phyloP scores from a whole-genome alignment of 352 stramenopile genomes.

The Aphanomyces euteiches region DNA sequence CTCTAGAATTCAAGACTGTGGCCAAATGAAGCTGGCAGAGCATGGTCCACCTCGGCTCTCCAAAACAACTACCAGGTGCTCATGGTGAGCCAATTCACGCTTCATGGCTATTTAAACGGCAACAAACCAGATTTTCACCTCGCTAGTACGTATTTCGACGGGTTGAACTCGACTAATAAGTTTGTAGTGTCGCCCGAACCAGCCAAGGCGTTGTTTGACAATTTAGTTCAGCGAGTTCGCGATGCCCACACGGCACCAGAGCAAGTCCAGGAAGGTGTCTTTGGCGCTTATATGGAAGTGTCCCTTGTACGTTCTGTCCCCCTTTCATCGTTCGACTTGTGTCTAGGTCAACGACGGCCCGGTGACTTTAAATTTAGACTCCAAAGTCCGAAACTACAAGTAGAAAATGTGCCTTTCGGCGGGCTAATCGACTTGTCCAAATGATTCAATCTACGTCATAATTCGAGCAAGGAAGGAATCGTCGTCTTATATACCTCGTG shows the following conservation, averaged over 20 bases:
- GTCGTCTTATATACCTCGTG: not conserved
- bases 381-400: conserved; percentile 46
- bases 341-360: conserved; percentile 73
- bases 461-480: not conserved
- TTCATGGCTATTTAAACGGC: conserved; percentile 70
- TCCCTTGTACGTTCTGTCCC: conserved; percentile 49
- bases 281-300: conserved; percentile 84
- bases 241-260: conserved; percentile 45
- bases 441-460: not conserved
- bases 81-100: conserved; percentile 85
- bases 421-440: not conserved
- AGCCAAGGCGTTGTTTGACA: conserved; percentile 73
- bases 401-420: not conserved
- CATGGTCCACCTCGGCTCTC: conserved; percentile 67
- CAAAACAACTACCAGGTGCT: conserved; percentile 69
- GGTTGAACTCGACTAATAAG: not conserved
- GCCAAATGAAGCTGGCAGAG: conserved; percentile 50
- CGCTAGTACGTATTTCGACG: conserved; percentile 47
- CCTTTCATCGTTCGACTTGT: not conserved
- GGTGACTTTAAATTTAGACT: conserved; percentile 82
- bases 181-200: conserved; percentile 53
- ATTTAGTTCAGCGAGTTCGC: conserved; percentile 65
- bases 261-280: conserved; percentile 75
- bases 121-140: conserved; percentile 87
- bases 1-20: conserved; percentile 72